A percentile compares a stretch with the other conserved stretches of the same genome.
Conservation (phyloP, 371 early-diverging fungal genomes). For the Apophysomyces variabilis region DNA sequence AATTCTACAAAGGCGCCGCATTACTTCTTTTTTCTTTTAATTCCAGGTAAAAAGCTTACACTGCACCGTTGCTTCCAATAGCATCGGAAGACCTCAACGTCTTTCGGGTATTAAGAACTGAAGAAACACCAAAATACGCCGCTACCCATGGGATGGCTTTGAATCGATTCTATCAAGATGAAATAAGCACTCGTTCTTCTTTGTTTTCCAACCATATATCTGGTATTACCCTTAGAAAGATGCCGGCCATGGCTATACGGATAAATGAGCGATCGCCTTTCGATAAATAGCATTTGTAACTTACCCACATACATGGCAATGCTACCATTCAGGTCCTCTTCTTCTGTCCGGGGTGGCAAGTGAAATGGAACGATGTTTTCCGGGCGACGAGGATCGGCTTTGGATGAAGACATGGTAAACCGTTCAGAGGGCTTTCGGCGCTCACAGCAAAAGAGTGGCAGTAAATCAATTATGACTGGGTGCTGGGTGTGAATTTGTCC, state of each 20-base stretch:
- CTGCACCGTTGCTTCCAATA: conserved; percentile 38
- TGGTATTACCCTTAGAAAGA: conserved; percentile 43
- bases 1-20: conserved; percentile 23
- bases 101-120: conserved; percentile 45
- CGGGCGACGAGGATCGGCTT: conserved; percentile 47
- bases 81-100: conserved; percentile 35
- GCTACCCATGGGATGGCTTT: conserved; percentile 51
- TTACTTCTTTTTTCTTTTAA: background rate
- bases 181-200: background rate
- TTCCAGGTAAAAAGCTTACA: conserved; percentile 32
- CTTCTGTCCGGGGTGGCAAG: conserved; percentile 33
- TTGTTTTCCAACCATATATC: background rate
- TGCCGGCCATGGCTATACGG: conserved; percentile 46
- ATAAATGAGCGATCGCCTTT: background rate
- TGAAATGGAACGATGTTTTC: conserved; percentile 51
- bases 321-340: conserved; percentile 38
- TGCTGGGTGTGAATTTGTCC: too few relatives aligned
- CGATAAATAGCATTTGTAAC: background rate
- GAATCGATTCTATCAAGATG: conserved; percentile 31
- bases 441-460: too few relatives aligned
- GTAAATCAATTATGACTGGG: too few relatives aligned
- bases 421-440: background rate
- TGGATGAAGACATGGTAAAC: conserved; percentile 39
- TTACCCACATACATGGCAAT: conserved; percentile 47
- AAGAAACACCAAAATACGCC: conserved; percentile 44